A percentile compares a stretch with the other conserved stretches of the same genome.
Conservation (phyloP, 2,329 filamentous ascomycete species). For the Neopestalotiopsis sp. region DNA sequence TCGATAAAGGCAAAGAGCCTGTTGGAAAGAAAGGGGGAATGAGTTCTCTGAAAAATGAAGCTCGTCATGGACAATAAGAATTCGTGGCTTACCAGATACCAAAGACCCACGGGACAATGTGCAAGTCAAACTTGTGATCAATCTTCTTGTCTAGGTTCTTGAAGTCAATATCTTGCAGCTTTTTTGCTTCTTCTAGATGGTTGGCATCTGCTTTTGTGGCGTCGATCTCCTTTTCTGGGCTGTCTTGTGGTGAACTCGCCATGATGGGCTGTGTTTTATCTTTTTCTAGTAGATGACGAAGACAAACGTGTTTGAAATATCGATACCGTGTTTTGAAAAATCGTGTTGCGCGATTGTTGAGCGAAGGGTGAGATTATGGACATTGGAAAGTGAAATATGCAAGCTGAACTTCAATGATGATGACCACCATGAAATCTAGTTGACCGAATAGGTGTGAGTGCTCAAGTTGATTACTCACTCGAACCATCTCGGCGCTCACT, state of each 20-base stretch:
- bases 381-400: background rate
- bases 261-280: background rate
- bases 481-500: background rate
- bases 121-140: conserved; percentile 28
- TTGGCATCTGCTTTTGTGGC: conserved; percentile 16
- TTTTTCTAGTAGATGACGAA: too few species aligned
- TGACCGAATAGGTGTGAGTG: too few species aligned
- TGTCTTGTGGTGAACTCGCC: conserved; percentile 18
- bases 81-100: conserved; percentile 26
- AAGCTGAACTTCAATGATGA: background rate
- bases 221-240: conserved; percentile 14
- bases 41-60: background rate
- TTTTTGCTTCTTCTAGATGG: conserved; percentile 19
- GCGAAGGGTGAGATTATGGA: too few species aligned
- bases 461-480: background rate
- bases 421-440: too few species aligned
- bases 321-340: too few species aligned
- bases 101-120: conserved; percentile 30
- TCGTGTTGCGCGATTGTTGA: too few species aligned
- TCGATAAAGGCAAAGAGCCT: conserved; percentile 60
- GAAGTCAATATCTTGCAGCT: conserved; percentile 3
- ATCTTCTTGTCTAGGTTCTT: conserved; percentile 22
- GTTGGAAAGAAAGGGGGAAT: background rate
- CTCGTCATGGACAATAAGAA: background rate
- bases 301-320: too few species aligned